Conservation (phyloP, 805 yeast genomes). For the Saturnispora diversa region DNA sequence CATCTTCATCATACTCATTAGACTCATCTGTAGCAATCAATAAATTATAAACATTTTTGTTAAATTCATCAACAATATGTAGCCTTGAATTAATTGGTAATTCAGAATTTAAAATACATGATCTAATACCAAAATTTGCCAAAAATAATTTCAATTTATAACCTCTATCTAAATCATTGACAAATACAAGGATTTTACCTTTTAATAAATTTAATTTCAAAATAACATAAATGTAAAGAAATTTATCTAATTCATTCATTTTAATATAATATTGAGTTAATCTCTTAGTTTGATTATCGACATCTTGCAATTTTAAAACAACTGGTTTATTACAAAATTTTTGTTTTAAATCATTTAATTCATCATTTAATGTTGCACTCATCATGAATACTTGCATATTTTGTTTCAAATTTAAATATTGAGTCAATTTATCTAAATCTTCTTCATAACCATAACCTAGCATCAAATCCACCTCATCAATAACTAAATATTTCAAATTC, state of each 20-base stretch:
- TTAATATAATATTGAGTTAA: slow-evolving; percentile 81
- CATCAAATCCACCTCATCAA: slow-evolving; percentile 92
- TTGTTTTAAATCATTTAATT: slow-evolving; percentile 64
- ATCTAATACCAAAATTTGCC: slow-evolving; percentile 88
- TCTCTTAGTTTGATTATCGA: slow-evolving; percentile 44
- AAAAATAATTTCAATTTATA: slow-evolving; percentile 83
- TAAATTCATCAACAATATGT: slow-evolving; percentile 92
- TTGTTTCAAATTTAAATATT: slow-evolving; percentile 61
- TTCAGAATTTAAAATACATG: slow-evolving; percentile 86
- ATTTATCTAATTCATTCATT: slow-evolving; percentile 85
- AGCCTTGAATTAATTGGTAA: slow-evolving; percentile 87
- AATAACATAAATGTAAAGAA: slow-evolving; percentile 81
- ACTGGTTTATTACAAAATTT: slow-evolving; percentile 82
- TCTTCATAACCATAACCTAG: slow-evolving; percentile 86
- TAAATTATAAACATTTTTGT: slow-evolving; percentile 77
- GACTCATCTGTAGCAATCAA: slow-evolving; percentile 94
- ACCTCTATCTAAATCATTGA: slow-evolving; percentile 91
- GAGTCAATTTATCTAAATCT: slow-evolving; percentile 61
- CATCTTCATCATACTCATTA: slow-evolving; percentile 41
- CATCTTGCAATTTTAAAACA: slow-evolving; percentile 67
- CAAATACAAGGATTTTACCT: slow-evolving; percentile 87
- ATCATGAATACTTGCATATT: slow-evolving; percentile 82
- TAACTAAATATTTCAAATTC: slow-evolving; percentile 60
- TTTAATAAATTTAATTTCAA: slow-evolving; percentile 80
- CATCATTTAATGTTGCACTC: slow-evolving; percentile 94